Evolutionary conservation across 1,284 basidiomycete species (phyloP).

Genomic region (Cutaneotrichosporon sp.): DNA sequence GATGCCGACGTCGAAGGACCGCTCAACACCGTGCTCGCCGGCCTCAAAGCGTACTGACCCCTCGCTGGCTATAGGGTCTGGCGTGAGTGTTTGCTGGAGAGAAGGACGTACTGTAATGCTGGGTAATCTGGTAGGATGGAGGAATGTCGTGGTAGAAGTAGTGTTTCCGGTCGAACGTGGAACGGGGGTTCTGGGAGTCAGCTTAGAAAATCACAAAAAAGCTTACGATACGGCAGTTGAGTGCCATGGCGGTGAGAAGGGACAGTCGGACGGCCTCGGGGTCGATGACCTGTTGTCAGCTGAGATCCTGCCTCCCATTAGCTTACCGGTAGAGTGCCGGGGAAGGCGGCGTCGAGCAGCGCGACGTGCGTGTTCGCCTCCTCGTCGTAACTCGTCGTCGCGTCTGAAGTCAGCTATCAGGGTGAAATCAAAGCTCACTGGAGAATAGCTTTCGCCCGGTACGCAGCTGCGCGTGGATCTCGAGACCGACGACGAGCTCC

Average conservation of each 20-base stretch:
- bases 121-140: constrained; percentile 93
- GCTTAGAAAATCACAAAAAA: no score
- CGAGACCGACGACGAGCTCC: constrained; percentile 86
- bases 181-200: constrained; percentile 55
- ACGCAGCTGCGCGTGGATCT: constrained; percentile 91
- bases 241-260: constrained; percentile 72
- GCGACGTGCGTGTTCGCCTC: constrained; percentile 63
- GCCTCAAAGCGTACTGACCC: constrained; percentile 57
- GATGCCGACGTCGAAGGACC: constrained; percentile 61
- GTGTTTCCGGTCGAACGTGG: constrained; percentile 92
- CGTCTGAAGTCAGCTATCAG: constrained; percentile 14
- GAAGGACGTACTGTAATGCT: constrained; percentile 69
- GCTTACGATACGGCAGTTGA: constrained; percentile 60
- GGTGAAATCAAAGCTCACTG: constrained; percentile 50
- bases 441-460: constrained; percentile 87
- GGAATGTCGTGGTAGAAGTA: constrained; percentile 97
- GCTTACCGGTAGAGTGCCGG: constrained; percentile 82
- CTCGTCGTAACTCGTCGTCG: constrained; percentile 33
- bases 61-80: constrained; percentile 71
- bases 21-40: constrained; percentile 43
- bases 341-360: constrained; percentile 81
- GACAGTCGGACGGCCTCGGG: constrained; percentile 74
- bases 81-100: constrained; percentile 2
- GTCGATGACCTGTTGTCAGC: constrained; percentile 61
- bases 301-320: neutral